Conservation (phyloP, 768 basidiomycete species). For the Boletellus ananiceps region DNA sequence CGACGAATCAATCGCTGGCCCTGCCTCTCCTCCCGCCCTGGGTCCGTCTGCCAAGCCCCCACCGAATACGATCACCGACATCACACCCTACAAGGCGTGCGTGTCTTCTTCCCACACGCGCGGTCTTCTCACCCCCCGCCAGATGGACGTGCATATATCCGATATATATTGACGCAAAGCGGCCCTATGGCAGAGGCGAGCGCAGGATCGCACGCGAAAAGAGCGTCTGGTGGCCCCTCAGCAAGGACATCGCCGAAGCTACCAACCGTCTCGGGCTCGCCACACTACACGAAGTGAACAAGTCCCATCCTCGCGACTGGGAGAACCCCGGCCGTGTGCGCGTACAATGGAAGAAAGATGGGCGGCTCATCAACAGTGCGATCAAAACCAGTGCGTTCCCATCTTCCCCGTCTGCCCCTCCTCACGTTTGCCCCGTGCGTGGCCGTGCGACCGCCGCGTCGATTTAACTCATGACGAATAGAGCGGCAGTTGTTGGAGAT, state of each 20-base stretch:
- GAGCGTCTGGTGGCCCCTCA: constrained; percentile 92
- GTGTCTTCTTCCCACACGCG: constrained; percentile 21
- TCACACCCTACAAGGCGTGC: constrained; percentile 81
- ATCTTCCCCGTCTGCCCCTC: not conserved
- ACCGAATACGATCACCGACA: constrained; percentile 53
- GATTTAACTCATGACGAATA: constrained; percentile 26
- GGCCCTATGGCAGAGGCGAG: constrained; percentile 76
- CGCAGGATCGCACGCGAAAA: constrained; percentile 76
- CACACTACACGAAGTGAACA: constrained; percentile 84
- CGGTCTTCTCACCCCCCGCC: constrained; percentile 7
- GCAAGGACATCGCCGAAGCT: constrained; percentile 88
- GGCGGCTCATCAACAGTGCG: constrained; percentile 53
- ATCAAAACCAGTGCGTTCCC: constrained; percentile 68
- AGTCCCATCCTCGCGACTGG: constrained; percentile 94
- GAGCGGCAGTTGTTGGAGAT: constrained; percentile 78
- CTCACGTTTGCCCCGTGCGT: too few relatives aligned
- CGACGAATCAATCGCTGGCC: constrained; percentile 41
- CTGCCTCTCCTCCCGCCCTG: constrained; percentile 45
- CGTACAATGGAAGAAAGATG: constrained; percentile 88
- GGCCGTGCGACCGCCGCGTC: not conserved
- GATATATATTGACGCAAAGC: constrained; percentile 94
- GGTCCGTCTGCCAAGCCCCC: constrained; percentile 21
- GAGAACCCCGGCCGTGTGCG: constrained; percentile 95
- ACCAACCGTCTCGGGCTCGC: constrained; percentile 71
- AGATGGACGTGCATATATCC: constrained; percentile 98